A percentile compares a stretch with the other conserved stretches of the same genome.
Evolutionary conservation across 495 filamentous ascomycete species (phyloP).

Genomic region (Trichoderma orchidacearum): DNA sequence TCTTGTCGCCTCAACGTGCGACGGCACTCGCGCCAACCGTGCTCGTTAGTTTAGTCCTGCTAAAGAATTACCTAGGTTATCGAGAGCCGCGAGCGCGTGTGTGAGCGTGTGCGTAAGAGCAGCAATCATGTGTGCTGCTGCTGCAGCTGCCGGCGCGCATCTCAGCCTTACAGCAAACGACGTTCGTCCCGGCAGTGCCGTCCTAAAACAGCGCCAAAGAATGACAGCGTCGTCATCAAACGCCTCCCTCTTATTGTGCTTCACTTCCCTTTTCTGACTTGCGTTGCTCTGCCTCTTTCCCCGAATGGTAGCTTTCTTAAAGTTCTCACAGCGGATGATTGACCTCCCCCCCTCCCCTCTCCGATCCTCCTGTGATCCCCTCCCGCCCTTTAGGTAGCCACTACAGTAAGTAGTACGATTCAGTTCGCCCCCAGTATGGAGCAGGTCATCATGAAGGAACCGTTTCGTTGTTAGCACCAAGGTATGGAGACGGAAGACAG

Average conservation of each 20-base stretch:
- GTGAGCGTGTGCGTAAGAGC: neutral
- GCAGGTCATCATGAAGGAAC: no score
- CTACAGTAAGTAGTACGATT: no score
- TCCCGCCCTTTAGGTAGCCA: neutral
- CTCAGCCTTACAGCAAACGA: neutral
- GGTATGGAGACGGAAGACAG: neutral
- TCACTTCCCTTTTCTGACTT: neutral
- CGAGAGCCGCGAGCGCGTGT: no score
- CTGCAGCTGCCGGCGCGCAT: conserved; percentile 1
- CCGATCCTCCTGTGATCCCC: neutral
- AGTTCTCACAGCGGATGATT: neutral
- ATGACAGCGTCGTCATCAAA: neutral
- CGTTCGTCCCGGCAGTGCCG: neutral
- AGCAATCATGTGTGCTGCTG: neutral
- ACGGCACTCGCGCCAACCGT: neutral
- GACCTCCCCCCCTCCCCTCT: neutral
- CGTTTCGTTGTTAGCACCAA: no score
- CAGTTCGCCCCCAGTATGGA: no score
- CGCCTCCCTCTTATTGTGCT: neutral
- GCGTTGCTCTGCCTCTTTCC: neutral
- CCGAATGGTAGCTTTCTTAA: neutral
- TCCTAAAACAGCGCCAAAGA: neutral
- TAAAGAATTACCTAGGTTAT: no score
- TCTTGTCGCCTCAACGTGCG: neutral
- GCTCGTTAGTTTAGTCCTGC: no score